Base-by-base conservation (phyloP, 78 protist species). In the Anaeramoeba flamelloides region DNA sequence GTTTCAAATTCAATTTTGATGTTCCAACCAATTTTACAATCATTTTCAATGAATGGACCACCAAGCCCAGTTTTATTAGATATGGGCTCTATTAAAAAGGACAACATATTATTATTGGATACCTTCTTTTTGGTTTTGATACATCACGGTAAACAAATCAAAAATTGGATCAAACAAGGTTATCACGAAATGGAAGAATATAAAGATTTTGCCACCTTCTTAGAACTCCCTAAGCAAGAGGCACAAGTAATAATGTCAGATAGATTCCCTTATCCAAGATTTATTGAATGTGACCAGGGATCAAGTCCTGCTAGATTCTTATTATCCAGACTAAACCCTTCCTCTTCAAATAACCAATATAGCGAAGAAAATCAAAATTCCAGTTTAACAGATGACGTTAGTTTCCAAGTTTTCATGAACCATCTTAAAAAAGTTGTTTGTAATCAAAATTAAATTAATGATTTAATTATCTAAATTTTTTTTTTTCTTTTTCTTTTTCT, bases 331-430 rank as follows among this genome's bases (percentile, higher is more conserved):
- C 81, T 83, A 31, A 83, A 83, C 64, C 86, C 86, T 2, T 40
- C 86, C 36, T 69, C 3, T 39, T 36, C 41, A 3, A 39, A 3
- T 4, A 3, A 36, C 30, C 36, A 26, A 81, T 81, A 75, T 53
- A 31, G 36, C n/a, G 36, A 77, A 40, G 3, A 78, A 22, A 75
- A 8, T 22, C 77, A 80, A 0, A 41, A 40, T 12, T 38, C 0
- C 64, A 33, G 36, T 40, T n/a, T 76, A 33, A 76, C 86, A 12
- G 86, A 83, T 40, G 86, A 83, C 31, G 86, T 76, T 40, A 75
- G 1, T 36, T 26, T 83, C 40, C 36, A 74, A 40, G 78, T 40
- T 80, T 82, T 82, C 80, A 2, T 78, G 38, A 75, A 82, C 30
- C 33, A 77, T 76, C 81, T 82, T 4, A 65, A 65, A 65, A n/a